Evolutionary conservation across 108 stramenopile species (phyloP), one percentile per base, ranked within the genome.

Genomic region (Conticribra guillardii): DNA sequence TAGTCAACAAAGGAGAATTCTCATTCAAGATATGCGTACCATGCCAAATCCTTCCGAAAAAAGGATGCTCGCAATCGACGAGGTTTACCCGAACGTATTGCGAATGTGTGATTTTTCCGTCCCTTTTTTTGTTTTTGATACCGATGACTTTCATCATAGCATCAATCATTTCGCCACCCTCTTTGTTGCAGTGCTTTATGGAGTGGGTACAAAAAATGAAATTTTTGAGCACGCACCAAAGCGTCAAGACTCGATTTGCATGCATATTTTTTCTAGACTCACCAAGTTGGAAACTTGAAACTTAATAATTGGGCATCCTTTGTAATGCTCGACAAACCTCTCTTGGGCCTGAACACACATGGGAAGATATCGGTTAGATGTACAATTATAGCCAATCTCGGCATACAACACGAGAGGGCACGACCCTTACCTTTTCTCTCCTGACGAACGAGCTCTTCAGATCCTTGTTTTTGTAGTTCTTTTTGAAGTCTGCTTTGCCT

Each of bases 101-200:
- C 60, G 59, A 62, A 17, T 80, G 67, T 5, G 67, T 69, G 29
- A 69, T 60, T 48, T 30, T 52, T 21, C 67, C 79, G 22, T 46
- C 54, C n/a, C 46, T 37, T 4, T 50, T 41, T 57, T 78, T 78
- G 54, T 65, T 57, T 63, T 80, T 74, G 47, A 78, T 33, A 2
- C 76, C 91, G 30, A 93, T 82, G 26, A 84, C 80, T 60, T 89
- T 93, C 74, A 93, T 73, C 2, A 79, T 80, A 9, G 85, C 89
- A 68, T 93, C 92, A 54, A 90, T 85, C 21, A 93, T 87, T 64
- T 93, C 92, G n/a, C 87, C 83, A 0, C 89, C 87, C 16, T 68
- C 78, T 31, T 81, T 76, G 32, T 74, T 83, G 69, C 70, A 85
- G 11, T 85, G 67, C 41, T 64, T 26, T 8, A 9, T 41, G 5